Base-by-base conservation (phyloP, 768 basidiomycete species). In the Gautieria morchelliformis region DNA sequence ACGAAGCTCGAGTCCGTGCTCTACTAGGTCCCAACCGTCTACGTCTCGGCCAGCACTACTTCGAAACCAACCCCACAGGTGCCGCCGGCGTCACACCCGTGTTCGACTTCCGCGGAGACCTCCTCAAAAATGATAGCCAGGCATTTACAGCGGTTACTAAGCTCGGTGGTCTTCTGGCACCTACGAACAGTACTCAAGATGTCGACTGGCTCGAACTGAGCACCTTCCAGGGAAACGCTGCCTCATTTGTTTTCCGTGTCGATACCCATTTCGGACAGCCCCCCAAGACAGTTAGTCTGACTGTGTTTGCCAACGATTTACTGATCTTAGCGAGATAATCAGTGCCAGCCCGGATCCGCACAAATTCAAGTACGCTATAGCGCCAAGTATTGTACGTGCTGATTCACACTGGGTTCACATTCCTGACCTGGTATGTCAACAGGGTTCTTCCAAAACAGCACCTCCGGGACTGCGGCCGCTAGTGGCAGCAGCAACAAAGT, bases 191-290 rank as follows among this genome's bases (percentile, higher is more conserved):
- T n/a, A 47, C 64, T 0, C 53, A 65, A 33, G 75, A 84, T 62
- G 71, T 85, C 27, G 78, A 81, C 58, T 84, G 80, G 79, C 68
- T 84, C 3, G 67, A 74, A 60, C 63, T 87, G 20, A 71, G 67
- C n/a, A 63, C 60, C 22, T 68, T 79, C 4, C 49, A 71, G 27
- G 85, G 83, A 2, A 62, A 67, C 4, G 67, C 84, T 40, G 82
- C 82, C 0, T 72, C 67, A 33, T 63, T 70, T 58, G 68, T 84
- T 4, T 84, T 77, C 68, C 71, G 83, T 41, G 67, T 78, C 5
- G 69, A 80, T 59, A 85, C 81, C n/a, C 63, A 69, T 5, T 76
- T 72, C 17, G 83, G 84, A 15, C 76, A 77, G 48, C 76, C 83
- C 41, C 82, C 83, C 30, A 61, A 77, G 19, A 71, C 76, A 32